Conservation (phyloP, 176 grass and related monocot species). For the Calamus simplicifolius region DNA sequence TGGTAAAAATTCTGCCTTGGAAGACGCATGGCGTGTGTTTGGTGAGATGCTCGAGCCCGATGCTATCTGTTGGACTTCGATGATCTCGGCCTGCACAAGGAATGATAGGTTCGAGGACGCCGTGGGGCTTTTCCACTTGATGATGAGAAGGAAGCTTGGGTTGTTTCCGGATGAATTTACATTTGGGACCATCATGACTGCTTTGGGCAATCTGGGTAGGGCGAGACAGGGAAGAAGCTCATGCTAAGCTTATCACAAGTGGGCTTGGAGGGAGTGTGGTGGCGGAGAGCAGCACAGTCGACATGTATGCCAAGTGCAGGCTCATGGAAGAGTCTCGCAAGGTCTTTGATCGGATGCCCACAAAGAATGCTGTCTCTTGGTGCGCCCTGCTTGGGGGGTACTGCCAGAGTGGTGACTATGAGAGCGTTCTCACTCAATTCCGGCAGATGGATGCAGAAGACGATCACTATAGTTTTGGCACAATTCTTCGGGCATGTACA, state of each 20-base stretch:
- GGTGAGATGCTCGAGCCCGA: constrained; percentile 63
- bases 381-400: constrained; percentile 64
- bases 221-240: constrained; percentile 52
- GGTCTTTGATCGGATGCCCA: constrained; percentile 64
- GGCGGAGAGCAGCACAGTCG: constrained; percentile 70
- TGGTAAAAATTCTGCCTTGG: constrained; percentile 22
- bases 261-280: constrained; percentile 65
- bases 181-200: constrained; percentile 58
- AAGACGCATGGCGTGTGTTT: constrained; percentile 43
- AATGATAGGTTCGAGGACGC: constrained; percentile 61
- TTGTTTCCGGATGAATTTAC: constrained; percentile 45
- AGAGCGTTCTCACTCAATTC: constrained; percentile 46
- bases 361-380: constrained; percentile 67
- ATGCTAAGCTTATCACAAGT: constrained; percentile 37
- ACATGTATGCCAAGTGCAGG: constrained; percentile 78
- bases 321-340: constrained; percentile 45
- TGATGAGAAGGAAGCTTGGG: constrained; percentile 22
- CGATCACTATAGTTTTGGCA: constrained; percentile 47
- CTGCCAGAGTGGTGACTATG: constrained; percentile 42
- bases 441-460: constrained; percentile 40
- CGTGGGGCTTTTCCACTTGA: constrained; percentile 28
- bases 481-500: constrained; percentile 61
- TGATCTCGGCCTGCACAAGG: constrained; percentile 62
- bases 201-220: constrained; percentile 50
- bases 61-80: constrained; percentile 64